Evolutionary conservation across 371 early-diverging fungal species (phyloP).

Genomic region (Conidiobolus incongruus): DNA sequence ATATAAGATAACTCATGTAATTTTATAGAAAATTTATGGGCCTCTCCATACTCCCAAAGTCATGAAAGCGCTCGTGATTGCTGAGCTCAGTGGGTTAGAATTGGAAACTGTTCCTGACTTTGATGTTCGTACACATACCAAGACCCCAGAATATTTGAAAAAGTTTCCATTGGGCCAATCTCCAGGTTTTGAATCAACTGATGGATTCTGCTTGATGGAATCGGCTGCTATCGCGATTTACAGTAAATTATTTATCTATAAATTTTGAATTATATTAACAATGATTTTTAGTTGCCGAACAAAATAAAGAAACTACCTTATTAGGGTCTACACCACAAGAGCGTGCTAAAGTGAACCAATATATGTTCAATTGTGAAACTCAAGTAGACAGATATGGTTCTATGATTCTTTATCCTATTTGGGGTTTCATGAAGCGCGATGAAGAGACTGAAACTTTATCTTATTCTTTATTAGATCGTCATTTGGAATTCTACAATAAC

Average conservation of each 20-base stretch:
- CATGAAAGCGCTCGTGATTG: too few species aligned
- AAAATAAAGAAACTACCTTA: constrained; percentile 28
- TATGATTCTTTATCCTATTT: constrained; percentile 39
- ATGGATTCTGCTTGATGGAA: constrained; percentile 44
- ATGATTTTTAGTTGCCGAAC: constrained; percentile 20
- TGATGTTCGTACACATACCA: constrained; percentile 43
- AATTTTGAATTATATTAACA: background rate
- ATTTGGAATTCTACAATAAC: constrained; percentile 41
- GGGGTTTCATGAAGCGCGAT: constrained; percentile 34
- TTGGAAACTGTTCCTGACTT: constrained; percentile 30
- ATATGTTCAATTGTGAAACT: constrained; percentile 48
- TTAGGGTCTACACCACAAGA: constrained; percentile 45
- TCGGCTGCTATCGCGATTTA: constrained; percentile 76
- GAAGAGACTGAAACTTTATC: constrained; percentile 40
- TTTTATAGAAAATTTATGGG: too few species aligned
- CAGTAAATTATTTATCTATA: constrained; percentile 17
- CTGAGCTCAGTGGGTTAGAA: constrained; percentile 12
- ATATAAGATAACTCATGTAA: too few species aligned
- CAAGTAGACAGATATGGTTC: constrained; percentile 17
- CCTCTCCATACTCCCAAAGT: too few species aligned
- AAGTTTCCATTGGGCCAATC: constrained; percentile 35
- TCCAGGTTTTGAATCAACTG: constrained; percentile 48
- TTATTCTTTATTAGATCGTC: constrained; percentile 31
- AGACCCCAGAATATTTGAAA: constrained; percentile 47
- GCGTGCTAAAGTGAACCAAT: constrained; percentile 56